Percentiles rank a stretch among this genome's conserved stretches.
Conservation (phyloP, 2,329 filamentous ascomycete genomes). For the Capronia americana region DNA sequence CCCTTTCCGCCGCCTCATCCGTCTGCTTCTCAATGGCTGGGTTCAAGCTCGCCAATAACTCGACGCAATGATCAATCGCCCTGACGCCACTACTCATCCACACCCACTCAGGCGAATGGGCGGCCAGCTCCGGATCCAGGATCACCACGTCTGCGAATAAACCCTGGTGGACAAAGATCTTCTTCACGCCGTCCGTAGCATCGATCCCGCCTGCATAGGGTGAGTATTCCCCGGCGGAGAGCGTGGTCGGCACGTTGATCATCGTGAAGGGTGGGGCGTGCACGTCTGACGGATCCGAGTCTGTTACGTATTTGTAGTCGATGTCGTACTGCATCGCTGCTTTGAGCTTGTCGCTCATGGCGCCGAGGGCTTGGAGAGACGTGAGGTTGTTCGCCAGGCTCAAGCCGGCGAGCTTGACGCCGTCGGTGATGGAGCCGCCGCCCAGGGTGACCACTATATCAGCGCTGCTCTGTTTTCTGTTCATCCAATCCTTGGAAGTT, state of each 20-base stretch:
- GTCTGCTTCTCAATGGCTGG: conserved; percentile 25
- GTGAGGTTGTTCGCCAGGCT: conserved; percentile 15
- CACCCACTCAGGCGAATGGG: conserved; percentile 39
- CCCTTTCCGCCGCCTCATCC: conserved; percentile 37
- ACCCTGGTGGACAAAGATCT: conserved; percentile 25
- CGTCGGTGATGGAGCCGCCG: conserved; percentile 26
- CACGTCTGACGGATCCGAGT: conserved; percentile 20
- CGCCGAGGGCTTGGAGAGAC: conserved; percentile 1
- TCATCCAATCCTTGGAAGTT: no score
- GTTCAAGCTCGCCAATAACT: conserved; percentile 39
- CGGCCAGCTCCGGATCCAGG: conserved; percentile 40
- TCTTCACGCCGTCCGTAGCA: conserved; percentile 26
- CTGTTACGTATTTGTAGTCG: conserved; percentile 22
- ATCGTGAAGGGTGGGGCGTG: conserved; percentile 16
- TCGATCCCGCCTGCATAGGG: conserved; percentile 51
- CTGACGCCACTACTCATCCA: conserved; percentile 43
- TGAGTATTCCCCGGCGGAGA: conserved; percentile 53
- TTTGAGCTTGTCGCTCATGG: conserved; percentile 24
- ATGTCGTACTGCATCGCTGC: conserved; percentile 25
- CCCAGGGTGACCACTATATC: conserved; percentile 20
- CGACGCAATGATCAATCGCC: conserved; percentile 43
- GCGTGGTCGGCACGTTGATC: conserved; percentile 51
- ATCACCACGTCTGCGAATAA: conserved; percentile 29
- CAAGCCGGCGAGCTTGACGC: conserved; percentile 24
- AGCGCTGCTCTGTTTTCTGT: conserved; percentile 8